Conservation (phyloP, 1,139 yeast species). For the Meyerozyma sp. region DNA sequence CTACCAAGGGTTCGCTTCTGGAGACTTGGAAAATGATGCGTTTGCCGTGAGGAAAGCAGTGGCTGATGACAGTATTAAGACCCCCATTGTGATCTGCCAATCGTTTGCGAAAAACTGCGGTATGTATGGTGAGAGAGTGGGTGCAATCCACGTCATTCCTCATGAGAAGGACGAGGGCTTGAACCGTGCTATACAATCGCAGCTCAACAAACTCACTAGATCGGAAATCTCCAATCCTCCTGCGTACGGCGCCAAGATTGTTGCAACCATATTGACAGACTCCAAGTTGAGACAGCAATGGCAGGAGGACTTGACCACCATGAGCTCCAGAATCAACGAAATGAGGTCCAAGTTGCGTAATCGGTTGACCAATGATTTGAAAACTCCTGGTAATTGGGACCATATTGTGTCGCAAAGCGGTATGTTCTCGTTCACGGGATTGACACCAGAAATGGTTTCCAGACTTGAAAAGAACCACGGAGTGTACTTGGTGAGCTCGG, state of each 20-base stretch:
- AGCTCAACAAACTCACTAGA: conserved; percentile 71
- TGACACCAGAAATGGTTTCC: conserved; percentile 72
- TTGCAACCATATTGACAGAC: conserved; percentile 66
- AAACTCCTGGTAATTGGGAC: conserved; percentile 79
- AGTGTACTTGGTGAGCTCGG: conserved; percentile 72
- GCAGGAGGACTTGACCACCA: conserved; percentile 78
- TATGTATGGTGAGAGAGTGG: conserved; percentile 96
- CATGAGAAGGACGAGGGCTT: conserved; percentile 28
- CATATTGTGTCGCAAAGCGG: conserved; percentile 33
- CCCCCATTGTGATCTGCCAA: conserved; percentile 75
- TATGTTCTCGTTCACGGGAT: conserved; percentile 94
- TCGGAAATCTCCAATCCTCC: conserved; percentile 93
- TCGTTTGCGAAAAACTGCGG: conserved; percentile 98
- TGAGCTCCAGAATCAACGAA: conserved; percentile 77
- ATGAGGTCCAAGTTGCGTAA: conserved; percentile 71
- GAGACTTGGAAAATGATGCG: conserved; percentile 78
- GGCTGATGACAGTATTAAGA: conserved; percentile 31
- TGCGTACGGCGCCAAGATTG: conserved; percentile 92
- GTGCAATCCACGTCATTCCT: conserved; percentile 74
- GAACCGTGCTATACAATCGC: conserved; percentile 59
- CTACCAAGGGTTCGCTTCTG: conserved; percentile 83
- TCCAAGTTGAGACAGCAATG: conserved; percentile 69
- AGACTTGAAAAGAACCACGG: conserved; percentile 75
- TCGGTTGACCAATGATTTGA: conserved; percentile 50
- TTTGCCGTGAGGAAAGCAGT: conserved; percentile 83